Conservation (phyloP, 371 early-diverging fungal genomes). For the Neoconidiobolus thromboides region DNA sequence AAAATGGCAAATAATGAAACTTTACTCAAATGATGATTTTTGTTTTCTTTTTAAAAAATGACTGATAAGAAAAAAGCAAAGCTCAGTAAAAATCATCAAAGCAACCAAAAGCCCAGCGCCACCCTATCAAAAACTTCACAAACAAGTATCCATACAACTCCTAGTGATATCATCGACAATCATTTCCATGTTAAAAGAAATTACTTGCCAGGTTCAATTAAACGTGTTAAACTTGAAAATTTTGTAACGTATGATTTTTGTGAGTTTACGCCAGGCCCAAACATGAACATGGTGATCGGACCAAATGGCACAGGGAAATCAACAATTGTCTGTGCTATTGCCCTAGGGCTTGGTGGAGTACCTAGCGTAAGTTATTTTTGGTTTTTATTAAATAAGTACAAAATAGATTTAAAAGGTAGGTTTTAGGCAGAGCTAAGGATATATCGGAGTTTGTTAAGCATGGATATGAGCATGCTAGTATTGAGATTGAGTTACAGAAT, state of each 20-base stretch:
- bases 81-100: too few species aligned
- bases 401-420: conserved; percentile 11
- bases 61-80: too few species aligned
- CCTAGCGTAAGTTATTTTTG: conserved; percentile 29
- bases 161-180: too few species aligned
- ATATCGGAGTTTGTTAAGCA: conserved; percentile 82
- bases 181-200: too few species aligned
- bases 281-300: conserved; percentile 93
- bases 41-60: too few species aligned
- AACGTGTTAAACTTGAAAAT: conserved; percentile 54
- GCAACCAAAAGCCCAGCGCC: too few species aligned
- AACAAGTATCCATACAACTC: too few species aligned
- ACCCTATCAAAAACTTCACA: too few species aligned
- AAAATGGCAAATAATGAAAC: too few species aligned
- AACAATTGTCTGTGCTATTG: conserved; percentile 93
- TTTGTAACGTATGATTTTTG: conserved; percentile 86
- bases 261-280: conserved; percentile 72
- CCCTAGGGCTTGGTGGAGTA: conserved; percentile 83
- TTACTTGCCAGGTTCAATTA: conserved; percentile 52
- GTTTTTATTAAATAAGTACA: background rate
- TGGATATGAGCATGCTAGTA: conserved; percentile 53
- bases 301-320: conserved; percentile 98
- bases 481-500: conserved; percentile 56
- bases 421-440: conserved; percentile 73
- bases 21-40: too few species aligned